Base-by-base conservation (phyloP, 2,329 filamentous ascomycete genomes). In the Lecanicillium sp. region DNA sequence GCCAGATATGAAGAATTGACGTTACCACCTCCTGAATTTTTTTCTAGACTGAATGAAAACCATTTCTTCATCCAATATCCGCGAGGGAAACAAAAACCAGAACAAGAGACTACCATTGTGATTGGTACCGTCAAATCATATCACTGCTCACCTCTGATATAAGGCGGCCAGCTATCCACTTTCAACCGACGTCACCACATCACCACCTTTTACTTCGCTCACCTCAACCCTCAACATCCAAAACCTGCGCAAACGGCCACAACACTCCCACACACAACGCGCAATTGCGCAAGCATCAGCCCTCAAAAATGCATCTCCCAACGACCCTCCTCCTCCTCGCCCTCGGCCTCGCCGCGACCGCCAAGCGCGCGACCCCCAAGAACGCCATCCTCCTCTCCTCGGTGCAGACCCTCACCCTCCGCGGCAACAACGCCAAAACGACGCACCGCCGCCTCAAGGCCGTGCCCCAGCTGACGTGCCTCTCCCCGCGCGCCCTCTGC, bases 341-440 rank as follows among this genome's bases (percentile, higher is more conserved):
- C 26, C 39, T 53, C 48, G 48, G 53, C 46, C 54, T 64, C 32
- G 58, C 60, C 14, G 37, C 57, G 33, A 44, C 58, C 38, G 53
- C 62, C 20, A 52, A 57, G 3, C 60, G 62, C 7, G 5, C 24
- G 14, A 21, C 33, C 8, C 30, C 75, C 49, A 70, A 68, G 32
- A 67, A 78, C 58, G 77, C 77, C 49, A 75, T 81, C 60, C 73
- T 77, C 50, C 73, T 81, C 56, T 79, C 76, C 21, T 58, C 73
- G 2, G 85, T 97, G 48, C 79, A 87, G 56, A 76, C 84, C 40
- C 78, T 97, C 33, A 96, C 90, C 6, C 78, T 96, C 11, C 84
- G 81, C 51, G 75, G 77, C 55, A 75, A 76, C 52, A 65, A 65
- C 62, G 73, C 77, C 43, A 70, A 78, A 58, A 96, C 91, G 1